Evolutionary conservation across 2,329 filamentous ascomycete genomes (phyloP), one percentile per base, ranked within the genome.

Genomic region (Sporothrix schenckii): DNA sequence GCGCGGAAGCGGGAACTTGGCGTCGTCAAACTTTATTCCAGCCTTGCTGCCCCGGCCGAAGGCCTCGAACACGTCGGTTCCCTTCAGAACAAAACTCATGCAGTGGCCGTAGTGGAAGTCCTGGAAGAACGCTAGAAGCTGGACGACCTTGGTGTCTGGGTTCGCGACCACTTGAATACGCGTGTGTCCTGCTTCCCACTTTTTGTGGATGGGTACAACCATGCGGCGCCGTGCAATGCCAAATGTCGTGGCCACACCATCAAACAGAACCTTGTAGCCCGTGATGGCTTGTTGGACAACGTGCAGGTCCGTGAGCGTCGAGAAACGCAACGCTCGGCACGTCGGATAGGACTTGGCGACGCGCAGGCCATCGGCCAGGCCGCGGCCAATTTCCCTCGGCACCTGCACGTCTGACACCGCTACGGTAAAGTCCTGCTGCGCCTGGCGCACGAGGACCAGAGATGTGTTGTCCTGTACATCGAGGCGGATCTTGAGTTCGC

Each of bases 191-290:
- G 93, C 92, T 77, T 96, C 93, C 92, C 92, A 96, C 79, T 95
- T 95, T 81, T 97, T 97, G 82, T 96, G 92, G 74, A 97, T 94
- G 0, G 92, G 92, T 19, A 97, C 92, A 14, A 97, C 92, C 90
- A 94, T 95, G 74, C 92, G 88, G 65, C 92, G 88, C 41, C 93
- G 89, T 1, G 93, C 89, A 74, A 97, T 97, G 71, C 91, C 89
- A 78, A 97, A 92, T 0, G 88, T 89, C 9, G 86, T 83, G 6
- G 92, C 92, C 68, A 92, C 80, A 7, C 88, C 88, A 77, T 93
- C 91, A 74, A 90, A 93, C 9, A 91, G 81, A 19, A 97, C 92
- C 34, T 84, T 84, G 79, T 91, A 96, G 0, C 93, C 92, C 0
- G 93, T 97, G 70, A 97, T 82, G 2, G 92, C 91, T 65, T 85